These are phyloP conservation scores for Chaetoceros tenuissimus DNA, from an alignment of 108 stramenopile species.

Conservation along the genomic window DNA sequence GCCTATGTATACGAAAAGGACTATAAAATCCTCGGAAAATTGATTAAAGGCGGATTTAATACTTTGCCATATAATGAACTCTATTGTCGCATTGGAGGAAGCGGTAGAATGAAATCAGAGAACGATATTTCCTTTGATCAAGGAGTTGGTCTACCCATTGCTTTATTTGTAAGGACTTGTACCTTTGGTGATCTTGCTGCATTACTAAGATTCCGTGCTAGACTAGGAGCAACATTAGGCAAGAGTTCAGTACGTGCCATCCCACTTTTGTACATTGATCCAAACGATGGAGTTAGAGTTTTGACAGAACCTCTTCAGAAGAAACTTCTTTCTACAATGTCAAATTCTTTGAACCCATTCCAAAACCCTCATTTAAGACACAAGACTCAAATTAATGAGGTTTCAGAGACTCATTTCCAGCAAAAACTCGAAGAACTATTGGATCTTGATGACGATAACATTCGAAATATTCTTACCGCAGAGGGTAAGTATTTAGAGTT, in stretches of 20 bases:
- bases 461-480: conserved; percentile 56
- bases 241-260: conserved; percentile 37
- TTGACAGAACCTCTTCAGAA: conserved; percentile 62
- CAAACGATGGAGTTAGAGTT: conserved; percentile 58
- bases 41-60: conserved; percentile 60
- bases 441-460: conserved; percentile 62
- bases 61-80: conserved; percentile 87
- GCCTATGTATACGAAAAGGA: conserved; percentile 45
- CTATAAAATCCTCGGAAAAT: conserved; percentile 43
- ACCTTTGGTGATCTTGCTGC: conserved; percentile 67
- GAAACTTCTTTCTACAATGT: conserved; percentile 60
- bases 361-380: conserved; percentile 66
- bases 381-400: conserved; percentile 61
- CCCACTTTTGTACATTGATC: conserved; percentile 70
- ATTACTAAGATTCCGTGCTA: conserved; percentile 64
- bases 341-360: conserved; percentile 73
- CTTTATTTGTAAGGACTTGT: conserved; percentile 71
- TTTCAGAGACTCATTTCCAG: conserved; percentile 44
- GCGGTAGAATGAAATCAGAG: conserved; percentile 47
- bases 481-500: too few relatives aligned
- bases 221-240: conserved; percentile 52
- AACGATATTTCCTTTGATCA: conserved; percentile 54
- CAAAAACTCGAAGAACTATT: conserved; percentile 81
- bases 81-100: conserved; percentile 65
- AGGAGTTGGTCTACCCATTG: conserved; percentile 79